Conservation (phyloP, 2,329 filamentous ascomycete genomes). For the Hansfordia pulvinata region DNA sequence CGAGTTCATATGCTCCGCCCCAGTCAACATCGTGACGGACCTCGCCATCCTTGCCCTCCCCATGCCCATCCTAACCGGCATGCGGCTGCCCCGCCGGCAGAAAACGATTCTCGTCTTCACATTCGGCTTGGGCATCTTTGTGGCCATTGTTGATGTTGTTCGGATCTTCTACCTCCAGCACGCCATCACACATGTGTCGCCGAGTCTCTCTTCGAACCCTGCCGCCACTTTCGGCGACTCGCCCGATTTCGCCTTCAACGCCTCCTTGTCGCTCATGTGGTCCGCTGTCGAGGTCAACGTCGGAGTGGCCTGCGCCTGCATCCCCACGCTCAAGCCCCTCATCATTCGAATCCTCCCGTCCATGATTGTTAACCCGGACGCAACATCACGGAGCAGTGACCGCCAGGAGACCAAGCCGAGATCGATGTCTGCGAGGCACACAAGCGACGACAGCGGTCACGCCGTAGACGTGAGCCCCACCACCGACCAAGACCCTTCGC, state of each 20-base stretch:
- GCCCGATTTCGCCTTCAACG: conserved; percentile 54
- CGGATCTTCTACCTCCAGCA: conserved; percentile 81
- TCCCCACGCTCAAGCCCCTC: conserved; percentile 84
- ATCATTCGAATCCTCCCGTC: conserved; percentile 50
- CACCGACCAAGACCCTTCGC: no score
- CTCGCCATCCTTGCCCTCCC: conserved; percentile 77
- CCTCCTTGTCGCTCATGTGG: conserved; percentile 84
- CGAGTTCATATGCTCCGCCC: conserved; percentile 61
- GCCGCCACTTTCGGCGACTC: conserved; percentile 35
- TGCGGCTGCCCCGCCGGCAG: conserved; percentile 73
- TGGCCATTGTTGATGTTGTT: conserved; percentile 76
- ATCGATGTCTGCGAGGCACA: conserved; percentile 8
- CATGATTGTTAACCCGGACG: conserved; percentile 39
- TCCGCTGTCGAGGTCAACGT: conserved; percentile 83
- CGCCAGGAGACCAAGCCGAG: conserved; percentile 12
- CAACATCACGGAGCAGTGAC: conserved; percentile 19
- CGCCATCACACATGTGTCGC: conserved; percentile 37
- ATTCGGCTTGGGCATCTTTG: conserved; percentile 78
- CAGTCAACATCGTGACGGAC: conserved; percentile 86
- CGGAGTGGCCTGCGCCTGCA: conserved; percentile 79
- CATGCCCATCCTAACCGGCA: conserved; percentile 74
- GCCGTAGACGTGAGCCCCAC: conserved; percentile 4
- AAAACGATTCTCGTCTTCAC: conserved; percentile 80
- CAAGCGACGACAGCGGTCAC: conserved; percentile 9
- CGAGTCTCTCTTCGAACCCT: conserved; percentile 19